phyloP scores from a whole-genome alignment of 1,284 basidiomycete genomes.

The Thelephora terrestris region DNA sequence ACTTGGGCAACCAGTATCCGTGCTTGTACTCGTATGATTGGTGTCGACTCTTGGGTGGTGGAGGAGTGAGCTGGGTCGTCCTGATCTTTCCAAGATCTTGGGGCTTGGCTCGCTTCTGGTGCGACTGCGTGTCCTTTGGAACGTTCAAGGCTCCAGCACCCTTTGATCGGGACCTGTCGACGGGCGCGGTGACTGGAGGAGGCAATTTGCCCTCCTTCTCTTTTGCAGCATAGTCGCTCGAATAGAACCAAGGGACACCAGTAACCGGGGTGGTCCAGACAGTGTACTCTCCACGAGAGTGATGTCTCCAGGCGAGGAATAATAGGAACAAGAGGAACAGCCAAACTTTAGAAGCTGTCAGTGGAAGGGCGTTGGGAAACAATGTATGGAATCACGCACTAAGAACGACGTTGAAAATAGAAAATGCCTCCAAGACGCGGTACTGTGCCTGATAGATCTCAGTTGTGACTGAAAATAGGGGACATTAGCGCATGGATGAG shows the following conservation, averaged over 20 bases:
- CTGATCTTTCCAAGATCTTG: too few relatives aligned
- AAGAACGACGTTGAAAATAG: slow-evolving; percentile 63
- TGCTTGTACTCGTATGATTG: not conserved
- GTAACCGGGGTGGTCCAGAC: slow-evolving; percentile 71
- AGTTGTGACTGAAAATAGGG: slow-evolving; percentile 39
- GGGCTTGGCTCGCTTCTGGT: not conserved
- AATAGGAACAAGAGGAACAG: slow-evolving; percentile 51
- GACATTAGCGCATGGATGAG: not conserved
- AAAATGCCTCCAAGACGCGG: slow-evolving; percentile 65
- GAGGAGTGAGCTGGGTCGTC: not conserved
- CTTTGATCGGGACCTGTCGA: slow-evolving; percentile 19
- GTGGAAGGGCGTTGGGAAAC: slow-evolving; percentile 6
- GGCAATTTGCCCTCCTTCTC: slow-evolving; percentile 20
- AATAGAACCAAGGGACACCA: slow-evolving; percentile 59
- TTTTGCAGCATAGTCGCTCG: slow-evolving; percentile 18
- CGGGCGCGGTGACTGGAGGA: slow-evolving; percentile 23
- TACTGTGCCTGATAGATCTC: slow-evolving; percentile 76
- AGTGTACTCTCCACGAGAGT: slow-evolving; percentile 51
- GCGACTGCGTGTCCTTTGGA: not conserved
- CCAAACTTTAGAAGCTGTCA: slow-evolving; percentile 38
- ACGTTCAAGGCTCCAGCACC: slow-evolving; percentile 4
- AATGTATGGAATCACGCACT: slow-evolving; percentile 31
- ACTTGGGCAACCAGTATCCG: not conserved
- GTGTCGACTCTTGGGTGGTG: not conserved
- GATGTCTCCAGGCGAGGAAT: slow-evolving; percentile 52